Base-by-base conservation (phyloP, 2,329 filamentous ascomycete genomes). In the Fusarium globosum region DNA sequence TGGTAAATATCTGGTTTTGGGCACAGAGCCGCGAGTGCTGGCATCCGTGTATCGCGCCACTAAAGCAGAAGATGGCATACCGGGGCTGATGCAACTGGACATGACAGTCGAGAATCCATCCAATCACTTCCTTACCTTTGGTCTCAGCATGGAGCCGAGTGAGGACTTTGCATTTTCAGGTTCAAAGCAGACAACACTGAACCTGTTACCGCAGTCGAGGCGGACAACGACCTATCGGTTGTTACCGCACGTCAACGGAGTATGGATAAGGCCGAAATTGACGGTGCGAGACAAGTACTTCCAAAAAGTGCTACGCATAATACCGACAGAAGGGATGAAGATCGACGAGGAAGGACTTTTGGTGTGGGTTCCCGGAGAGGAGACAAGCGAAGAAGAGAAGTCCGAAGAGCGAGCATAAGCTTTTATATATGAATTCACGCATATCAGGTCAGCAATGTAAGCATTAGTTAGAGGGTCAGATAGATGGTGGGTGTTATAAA, bases 91-190 rank as follows among this genome's bases (percentile, higher is more conserved):
- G 49, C 82, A 85, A 63, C 80, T 91, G 20, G 83, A 87, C 46
- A 80, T 90, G 79, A 94, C 91, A 7, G 90, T 99, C 64, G 96
- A 99, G 83, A 99, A 99, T 80, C 93, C 95, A 1, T 98, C 96
- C 1, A 93, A 91, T 80, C 96, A 99, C 81, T 97, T 97, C 82
- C 88, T 99, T 56, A 97, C 95, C 0, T 99, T 99, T 83, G 95
- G 94, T 36, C 82, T 98, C 55, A 91, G 88, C 33, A 97, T 99
- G 95, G 96, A 99, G 76, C 93, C 95, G 6, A 96, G 91, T 80
- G 94, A 97, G 73, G 90, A 94, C 60, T 98, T 98, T 82, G 96
- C 95, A 0, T 98, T 99, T 82, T 95, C 94, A 13, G 96, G 96
- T 0, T 87, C 94, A 4, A 98, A 98, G 84, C 88, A 93, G 73